Percentiles rank a stretch among this genome's conserved stretches.
phyloP scores from a whole-genome alignment of 1,139 yeast genomes.

The Blastobotrys indianensis region DNA sequence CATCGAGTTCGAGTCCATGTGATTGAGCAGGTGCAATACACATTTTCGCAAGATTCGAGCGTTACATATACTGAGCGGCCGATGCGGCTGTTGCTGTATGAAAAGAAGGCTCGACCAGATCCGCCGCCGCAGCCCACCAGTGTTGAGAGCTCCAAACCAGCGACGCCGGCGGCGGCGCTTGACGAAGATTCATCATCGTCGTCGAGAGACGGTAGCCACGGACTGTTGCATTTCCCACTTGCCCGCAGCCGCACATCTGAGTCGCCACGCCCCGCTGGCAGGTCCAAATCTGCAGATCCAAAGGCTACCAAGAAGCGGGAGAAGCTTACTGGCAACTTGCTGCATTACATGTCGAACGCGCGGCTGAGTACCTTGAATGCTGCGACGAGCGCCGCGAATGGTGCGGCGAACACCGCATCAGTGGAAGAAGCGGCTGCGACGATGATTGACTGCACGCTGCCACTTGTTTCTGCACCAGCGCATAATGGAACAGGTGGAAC shows the following conservation, averaged over 20 bases:
- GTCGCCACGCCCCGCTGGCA: too few species aligned
- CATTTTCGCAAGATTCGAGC: conserved; percentile 33
- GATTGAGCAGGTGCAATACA: conserved; percentile 65
- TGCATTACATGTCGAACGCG: conserved; percentile 12
- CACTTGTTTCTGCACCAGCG: conserved; percentile 20
- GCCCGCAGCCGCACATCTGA: background rate
- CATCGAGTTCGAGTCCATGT: conserved; percentile 70
- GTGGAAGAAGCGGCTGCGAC: conserved; percentile 13
- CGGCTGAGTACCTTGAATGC: background rate
- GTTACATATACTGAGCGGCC: conserved; percentile 28
- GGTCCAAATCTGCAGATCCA: background rate
- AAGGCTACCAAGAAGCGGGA: conserved; percentile 9
- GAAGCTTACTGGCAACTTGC: conserved; percentile 16
- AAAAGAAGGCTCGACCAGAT: conserved; percentile 24
- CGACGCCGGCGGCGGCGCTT: background rate
- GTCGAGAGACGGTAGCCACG: background rate
- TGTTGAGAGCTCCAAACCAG: background rate
- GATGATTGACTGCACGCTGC: conserved; percentile 19
- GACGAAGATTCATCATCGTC: too few species aligned
- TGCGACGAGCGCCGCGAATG: background rate
- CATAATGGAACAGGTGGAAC: conserved; percentile 16
- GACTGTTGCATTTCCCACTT: conserved; percentile 8
- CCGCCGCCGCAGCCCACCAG: background rate
- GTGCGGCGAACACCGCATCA: background rate
- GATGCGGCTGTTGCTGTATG: conserved; percentile 27